These are phyloP conservation scores for Chaetothyriales sp. DNA, from an alignment of 2,329 filamentous ascomycete species.

Conservation along the genomic window DNA sequence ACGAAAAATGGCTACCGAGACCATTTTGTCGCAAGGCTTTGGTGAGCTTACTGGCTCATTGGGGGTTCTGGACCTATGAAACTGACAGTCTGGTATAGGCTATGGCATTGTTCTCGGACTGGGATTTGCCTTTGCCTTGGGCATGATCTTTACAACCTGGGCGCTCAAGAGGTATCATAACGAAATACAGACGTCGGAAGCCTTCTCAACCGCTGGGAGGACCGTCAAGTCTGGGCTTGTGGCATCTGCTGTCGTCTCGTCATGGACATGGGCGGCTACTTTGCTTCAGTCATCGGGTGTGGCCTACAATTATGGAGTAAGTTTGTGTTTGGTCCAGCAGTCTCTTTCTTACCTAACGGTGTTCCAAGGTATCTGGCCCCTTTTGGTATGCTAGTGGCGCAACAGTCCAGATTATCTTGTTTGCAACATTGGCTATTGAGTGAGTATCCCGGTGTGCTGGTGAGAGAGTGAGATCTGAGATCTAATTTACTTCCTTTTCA, in stretches of 20 bases:
- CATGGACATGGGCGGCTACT: slow-evolving; percentile 86
- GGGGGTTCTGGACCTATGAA: not conserved
- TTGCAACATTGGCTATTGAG: slow-evolving; percentile 80
- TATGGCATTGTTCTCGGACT: slow-evolving; percentile 66
- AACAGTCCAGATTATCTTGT: slow-evolving; percentile 74
- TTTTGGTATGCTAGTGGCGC: slow-evolving; percentile 59
- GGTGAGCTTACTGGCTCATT: slow-evolving; percentile 7
- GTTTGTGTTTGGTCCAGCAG: slow-evolving; percentile 43
- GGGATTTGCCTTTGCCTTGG: slow-evolving; percentile 57
- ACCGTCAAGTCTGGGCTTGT: slow-evolving; percentile 82
- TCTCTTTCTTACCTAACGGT: slow-evolving; percentile 62
- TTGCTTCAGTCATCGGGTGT: slow-evolving; percentile 62
- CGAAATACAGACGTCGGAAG: slow-evolving; percentile 74
- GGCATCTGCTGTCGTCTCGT: slow-evolving; percentile 76
- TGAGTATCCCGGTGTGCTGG: slow-evolving; percentile 1
- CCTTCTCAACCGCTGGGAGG: slow-evolving; percentile 77
- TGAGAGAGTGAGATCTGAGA: not conserved
- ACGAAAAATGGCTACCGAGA: not conserved
- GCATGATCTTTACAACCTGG: slow-evolving; percentile 61
- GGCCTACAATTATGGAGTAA: slow-evolving; percentile 58
- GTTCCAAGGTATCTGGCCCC: slow-evolving; percentile 51
- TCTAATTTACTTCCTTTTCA: not conserved
- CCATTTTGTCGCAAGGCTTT: not conserved
- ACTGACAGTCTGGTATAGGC: slow-evolving; percentile 38
- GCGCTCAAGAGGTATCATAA: slow-evolving; percentile 53